A percentile compares a stretch with the other conserved stretches of the same genome.
These are phyloP conservation scores for Cicer judaicum DNA, from an alignment of 306 rosid genomes.

Conservation along the genomic window DNA sequence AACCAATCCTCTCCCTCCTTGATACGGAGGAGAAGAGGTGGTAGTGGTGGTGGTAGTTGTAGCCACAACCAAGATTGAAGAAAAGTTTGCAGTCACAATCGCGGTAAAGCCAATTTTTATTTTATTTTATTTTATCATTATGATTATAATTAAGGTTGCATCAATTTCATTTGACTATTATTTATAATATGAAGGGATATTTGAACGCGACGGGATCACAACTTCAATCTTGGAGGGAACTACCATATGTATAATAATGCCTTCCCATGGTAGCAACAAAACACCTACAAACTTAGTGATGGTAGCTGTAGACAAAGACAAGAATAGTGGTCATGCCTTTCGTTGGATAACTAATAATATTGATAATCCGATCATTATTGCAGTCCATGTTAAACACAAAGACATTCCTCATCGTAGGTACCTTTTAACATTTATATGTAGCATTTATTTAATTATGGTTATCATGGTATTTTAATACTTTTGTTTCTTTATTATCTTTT, in stretches of 20 bases:
- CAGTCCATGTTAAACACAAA: conserved; percentile 69
- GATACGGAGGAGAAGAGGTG: conserved; percentile 17
- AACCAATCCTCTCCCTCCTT: conserved; percentile 1
- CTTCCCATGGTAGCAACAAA: conserved; percentile 43
- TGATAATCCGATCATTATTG: conserved; percentile 55
- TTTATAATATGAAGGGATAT: background rate
- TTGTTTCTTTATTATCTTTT: background rate
- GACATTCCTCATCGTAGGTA: conserved; percentile 76
- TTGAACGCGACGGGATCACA: background rate
- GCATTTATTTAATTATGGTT: background rate
- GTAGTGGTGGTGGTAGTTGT: background rate
- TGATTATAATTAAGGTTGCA: background rate
- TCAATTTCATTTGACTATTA: background rate
- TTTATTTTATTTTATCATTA: background rate
- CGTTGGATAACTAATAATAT: conserved; percentile 75
- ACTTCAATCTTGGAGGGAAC: background rate
- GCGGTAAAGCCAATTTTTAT: background rate
- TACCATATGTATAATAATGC: conserved; percentile 30
- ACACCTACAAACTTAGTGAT: conserved; percentile 54
- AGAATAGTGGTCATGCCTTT: conserved; percentile 69
- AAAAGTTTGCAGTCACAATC: background rate
- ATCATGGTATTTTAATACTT: background rate
- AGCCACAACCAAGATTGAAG: background rate
- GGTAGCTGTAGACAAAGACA: conserved; percentile 80
- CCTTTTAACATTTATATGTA: conserved; percentile 32